phyloP scores from a whole-genome alignment of 495 filamentous ascomycete species.

The Annulohypoxylon stygium region DNA sequence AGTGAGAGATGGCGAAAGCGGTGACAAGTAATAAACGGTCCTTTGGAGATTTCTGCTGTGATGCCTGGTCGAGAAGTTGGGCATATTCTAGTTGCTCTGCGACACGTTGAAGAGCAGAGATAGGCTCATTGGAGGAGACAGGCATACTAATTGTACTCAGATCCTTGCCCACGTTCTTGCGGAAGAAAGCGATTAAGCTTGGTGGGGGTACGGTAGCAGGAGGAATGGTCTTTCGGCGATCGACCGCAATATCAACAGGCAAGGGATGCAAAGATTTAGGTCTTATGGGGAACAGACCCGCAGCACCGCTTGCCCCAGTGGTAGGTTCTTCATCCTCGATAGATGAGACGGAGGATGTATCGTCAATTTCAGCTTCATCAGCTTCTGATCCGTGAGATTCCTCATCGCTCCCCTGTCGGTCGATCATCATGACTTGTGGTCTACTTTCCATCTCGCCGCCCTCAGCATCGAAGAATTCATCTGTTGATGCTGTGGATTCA shows the following conservation, averaged over 20 bases:
- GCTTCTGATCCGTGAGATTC: conserved; percentile 63
- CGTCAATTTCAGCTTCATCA: conserved; percentile 70
- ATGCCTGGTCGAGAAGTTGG: conserved; percentile 81
- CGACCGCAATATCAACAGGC: conserved; percentile 72
- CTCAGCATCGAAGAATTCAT: conserved; percentile 95
- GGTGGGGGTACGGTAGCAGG: conserved; percentile 82
- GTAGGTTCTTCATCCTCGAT: conserved; percentile 66
- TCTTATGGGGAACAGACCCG: conserved; percentile 75
- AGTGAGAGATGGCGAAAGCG: conserved; percentile 88
- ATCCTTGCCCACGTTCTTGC: conserved; percentile 98
- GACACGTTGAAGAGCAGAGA: conserved; percentile 86
- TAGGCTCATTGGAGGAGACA: conserved; percentile 94
- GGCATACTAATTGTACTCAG: conserved; percentile 97
- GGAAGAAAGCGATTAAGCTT: conserved; percentile 90
- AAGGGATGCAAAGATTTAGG: conserved; percentile 83
- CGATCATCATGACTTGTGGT: conserved; percentile 82
- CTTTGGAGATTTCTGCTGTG: conserved; percentile 65
- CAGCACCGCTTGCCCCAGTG: conserved; percentile 55
- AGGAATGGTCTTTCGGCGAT: conserved; percentile 77
- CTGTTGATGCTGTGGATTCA: conserved; percentile 79
- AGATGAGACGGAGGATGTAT: conserved; percentile 71
- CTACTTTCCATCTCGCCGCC: conserved; percentile 69
- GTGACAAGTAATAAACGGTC: conserved; percentile 86
- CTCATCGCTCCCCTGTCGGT: conserved; percentile 72
- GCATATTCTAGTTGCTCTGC: conserved; percentile 93